Base-by-base conservation (phyloP, 2,329 filamentous ascomycete genomes). In the Bipolaris zeicola region DNA sequence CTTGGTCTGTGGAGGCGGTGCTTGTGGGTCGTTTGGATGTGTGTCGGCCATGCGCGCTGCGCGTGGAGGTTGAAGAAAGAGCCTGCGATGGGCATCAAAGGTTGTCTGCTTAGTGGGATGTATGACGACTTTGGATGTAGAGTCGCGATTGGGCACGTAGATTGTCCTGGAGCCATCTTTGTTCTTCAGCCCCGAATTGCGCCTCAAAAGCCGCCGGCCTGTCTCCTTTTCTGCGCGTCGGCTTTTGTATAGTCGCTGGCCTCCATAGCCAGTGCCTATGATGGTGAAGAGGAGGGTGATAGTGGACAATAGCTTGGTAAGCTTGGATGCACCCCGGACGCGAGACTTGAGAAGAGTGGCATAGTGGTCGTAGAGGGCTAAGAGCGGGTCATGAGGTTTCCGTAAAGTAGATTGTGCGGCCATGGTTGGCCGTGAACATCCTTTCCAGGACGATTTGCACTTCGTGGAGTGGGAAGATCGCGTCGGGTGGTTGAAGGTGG, bases 111-210 rank as follows among this genome's bases (percentile, higher is more conserved):
- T 97, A 26, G 93, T 99, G 5, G 90, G 89, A 72, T 91, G 83
- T 62, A 99, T 97, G 55, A 90, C 89, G 45, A 99, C 94, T 76
- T 96, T 96, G 64, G 92, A 90, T 2, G 92, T 96, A 51, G 87
- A 83, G 65, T 92, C 86, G 76, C 91, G 92, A 77, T 96, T 95
- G 1, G 94, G 93, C 26, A 99, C 95, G 72, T 95, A 98, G 56
- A 99, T 95, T 13, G 92, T 96, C 52, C 95, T 85, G 46, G 92
- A 94, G 47, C 95, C 95, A 81, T 98, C 95, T 79, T 97, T 97
- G 68, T 94, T 92, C 77, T 90, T 87, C 61, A 98, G 82, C 69
- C 92, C 96, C 31, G 94, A 98, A 77, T 99, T 99, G 58, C 91
- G 89, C 55, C 95, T 87, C 61, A 98, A 81, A 50, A 99, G 83